Base-by-base conservation (phyloP, 495 filamentous ascomycete species). In the Schizothecium vesticola region DNA sequence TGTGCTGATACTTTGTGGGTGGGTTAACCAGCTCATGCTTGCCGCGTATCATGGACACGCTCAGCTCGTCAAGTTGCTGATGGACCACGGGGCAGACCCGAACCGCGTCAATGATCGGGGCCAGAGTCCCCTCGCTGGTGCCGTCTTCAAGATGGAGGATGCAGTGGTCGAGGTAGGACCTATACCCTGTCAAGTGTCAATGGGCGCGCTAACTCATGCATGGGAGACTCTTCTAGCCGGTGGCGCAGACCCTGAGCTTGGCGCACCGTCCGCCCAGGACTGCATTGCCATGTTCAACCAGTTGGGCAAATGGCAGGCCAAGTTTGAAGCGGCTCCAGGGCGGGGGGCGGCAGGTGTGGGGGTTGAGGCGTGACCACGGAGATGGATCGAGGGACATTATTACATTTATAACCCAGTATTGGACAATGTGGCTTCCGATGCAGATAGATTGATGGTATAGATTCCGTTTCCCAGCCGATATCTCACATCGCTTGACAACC, bases 1-100 rank as follows among this genome's bases (percentile, higher is more conserved):
- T 51, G 36, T n/a, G 43, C 43, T 51, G 43, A 51, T 51, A 8
- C 43, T 3, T 8, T 33, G 29, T 33, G 29, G 31, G 31, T 7
- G 36, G 36, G 5, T 51, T 58, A 24, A 24, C 57, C 25, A 85
- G 83, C 75, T 87, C 28, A 86, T 91, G 85, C 80, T 87, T 8
- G 82, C 84, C 8, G 79, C 83, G 6, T 87, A 87, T 69, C 79
- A 86, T 64, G 84, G 83, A 63, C 85, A 86, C 62, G 79, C 80
- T 25, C 74, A 82, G 3, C 77, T 86, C 11, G 84, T 85, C 61
- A 80, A 77, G 22, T 73, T 85, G 13, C 78, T 87, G 6, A 73
- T 86, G 12, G 73, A 80, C 12, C 79, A 84, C 65, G 81, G 83
- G 9, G 85, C 82, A 7, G 81, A 87, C 68, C 80, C 84, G 8